Conservation (phyloP, 768 basidiomycete species). For the Kwoniella dejecticola region DNA sequence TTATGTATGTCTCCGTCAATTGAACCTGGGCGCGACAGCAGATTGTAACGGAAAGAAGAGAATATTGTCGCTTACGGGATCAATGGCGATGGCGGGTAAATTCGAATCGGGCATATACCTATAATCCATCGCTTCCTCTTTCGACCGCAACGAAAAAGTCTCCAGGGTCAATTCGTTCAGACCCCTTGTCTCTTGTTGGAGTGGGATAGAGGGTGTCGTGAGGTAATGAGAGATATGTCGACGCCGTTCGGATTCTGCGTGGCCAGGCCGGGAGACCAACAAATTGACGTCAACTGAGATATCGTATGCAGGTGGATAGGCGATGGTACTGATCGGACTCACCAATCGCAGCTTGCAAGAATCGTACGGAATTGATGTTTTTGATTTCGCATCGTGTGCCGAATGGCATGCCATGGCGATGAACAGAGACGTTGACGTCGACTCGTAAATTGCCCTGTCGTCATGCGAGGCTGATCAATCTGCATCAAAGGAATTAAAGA, state of each 20-base stretch:
- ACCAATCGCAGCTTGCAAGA: constrained; percentile 85
- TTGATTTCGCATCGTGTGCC: constrained; percentile 93
- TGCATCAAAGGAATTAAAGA: too few relatives aligned
- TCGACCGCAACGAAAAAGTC: constrained; percentile 79
- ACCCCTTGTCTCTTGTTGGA: constrained; percentile 85
- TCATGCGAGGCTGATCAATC: not conserved
- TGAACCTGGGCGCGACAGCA: too few relatives aligned
- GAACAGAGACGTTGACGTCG: constrained; percentile 93
- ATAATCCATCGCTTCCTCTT: constrained; percentile 95
- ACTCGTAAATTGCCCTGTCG: constrained; percentile 85
- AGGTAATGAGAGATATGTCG: constrained; percentile 65
- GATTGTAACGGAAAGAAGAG: not conserved
- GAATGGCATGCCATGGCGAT: constrained; percentile 61
- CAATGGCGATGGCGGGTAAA: constrained; percentile 66
- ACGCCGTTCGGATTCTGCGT: constrained; percentile 74
- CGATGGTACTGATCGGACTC: constrained; percentile 18
- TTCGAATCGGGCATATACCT: constrained; percentile 97
- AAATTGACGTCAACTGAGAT: too few relatives aligned
- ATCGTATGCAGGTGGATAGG: too few relatives aligned
- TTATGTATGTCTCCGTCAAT: too few relatives aligned
- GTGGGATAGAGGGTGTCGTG: constrained; percentile 58
- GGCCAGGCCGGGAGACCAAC: too few relatives aligned
- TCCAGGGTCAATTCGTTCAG: constrained; percentile 79
- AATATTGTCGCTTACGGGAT: constrained; percentile 41
- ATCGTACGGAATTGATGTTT: constrained; percentile 88